These are phyloP conservation scores for Micromonas commoda DNA, from an alignment of 139 green algal genomes.

Conservation along the genomic window DNA sequence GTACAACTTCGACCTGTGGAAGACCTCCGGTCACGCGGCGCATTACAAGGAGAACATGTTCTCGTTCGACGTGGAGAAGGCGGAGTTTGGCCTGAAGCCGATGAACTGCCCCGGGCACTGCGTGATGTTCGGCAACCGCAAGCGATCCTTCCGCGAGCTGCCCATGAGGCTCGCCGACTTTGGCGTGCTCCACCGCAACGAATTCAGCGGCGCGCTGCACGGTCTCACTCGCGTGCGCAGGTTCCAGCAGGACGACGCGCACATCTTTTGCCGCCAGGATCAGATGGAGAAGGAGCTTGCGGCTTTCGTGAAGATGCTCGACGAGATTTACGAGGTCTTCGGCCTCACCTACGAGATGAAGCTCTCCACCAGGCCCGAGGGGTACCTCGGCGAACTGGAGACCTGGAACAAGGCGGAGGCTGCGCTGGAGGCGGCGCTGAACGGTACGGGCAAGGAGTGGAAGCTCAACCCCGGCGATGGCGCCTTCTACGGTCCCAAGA, in stretches of 20 bases:
- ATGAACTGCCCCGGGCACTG: conserved; percentile 99
- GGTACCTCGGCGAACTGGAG: conserved; percentile 79
- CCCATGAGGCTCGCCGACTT: conserved; percentile 92
- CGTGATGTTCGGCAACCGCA: conserved; percentile 83
- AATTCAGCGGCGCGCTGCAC: conserved; percentile 41
- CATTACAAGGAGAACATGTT: conserved; percentile 99
- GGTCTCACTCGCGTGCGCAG: conserved; percentile 66
- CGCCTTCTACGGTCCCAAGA: conserved; percentile 97
- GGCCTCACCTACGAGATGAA: conserved; percentile 88
- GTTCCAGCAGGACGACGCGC: conserved; percentile 97
- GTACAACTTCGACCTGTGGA: conserved; percentile 98
- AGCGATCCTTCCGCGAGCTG: conserved; percentile 89
- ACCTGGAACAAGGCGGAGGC: conserved; percentile 86
- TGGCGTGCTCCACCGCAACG: conserved; percentile 86
- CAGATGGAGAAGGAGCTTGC: conserved; percentile 73
- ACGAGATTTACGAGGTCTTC: conserved; percentile 87
- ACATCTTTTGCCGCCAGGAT: conserved; percentile 95
- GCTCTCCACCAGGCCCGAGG: conserved; percentile 84
- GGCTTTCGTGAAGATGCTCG: conserved; percentile 77
- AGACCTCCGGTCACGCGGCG: conserved; percentile 83
- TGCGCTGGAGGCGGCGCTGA: conserved; percentile 74
- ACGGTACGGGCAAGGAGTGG: conserved; percentile 64
- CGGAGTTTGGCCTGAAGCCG: conserved; percentile 64
- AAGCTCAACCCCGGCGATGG: conserved; percentile 86
- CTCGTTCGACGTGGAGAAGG: conserved; percentile 65